These are phyloP conservation scores for Drechmeria coniospora DNA, from an alignment of 2,329 filamentous ascomycete species.

Conservation along the genomic window DNA sequence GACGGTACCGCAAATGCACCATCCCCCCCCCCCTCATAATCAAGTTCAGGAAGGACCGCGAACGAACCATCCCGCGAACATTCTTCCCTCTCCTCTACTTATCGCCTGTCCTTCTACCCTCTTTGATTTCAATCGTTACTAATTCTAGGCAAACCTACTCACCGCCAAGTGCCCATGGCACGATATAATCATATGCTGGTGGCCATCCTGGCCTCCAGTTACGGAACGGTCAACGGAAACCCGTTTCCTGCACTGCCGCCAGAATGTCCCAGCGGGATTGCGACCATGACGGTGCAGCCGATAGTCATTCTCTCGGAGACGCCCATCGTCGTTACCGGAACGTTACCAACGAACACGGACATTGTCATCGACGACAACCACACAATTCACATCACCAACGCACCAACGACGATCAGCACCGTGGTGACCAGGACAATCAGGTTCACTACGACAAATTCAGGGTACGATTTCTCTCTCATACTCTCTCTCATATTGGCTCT, in stretches of 20 bases:
- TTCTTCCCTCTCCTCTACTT: no score
- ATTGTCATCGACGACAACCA: conserved; percentile 2
- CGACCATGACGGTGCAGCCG: conserved; percentile 2
- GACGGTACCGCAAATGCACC: background rate
- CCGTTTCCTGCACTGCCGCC: conserved; percentile 1
- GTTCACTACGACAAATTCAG: conserved; percentile 1
- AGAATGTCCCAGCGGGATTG: background rate
- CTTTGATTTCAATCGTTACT: no score
- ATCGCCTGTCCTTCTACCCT: no score
- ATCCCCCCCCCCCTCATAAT: no score
- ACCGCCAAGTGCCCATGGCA: no score
- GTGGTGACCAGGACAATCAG: conserved; percentile 3
- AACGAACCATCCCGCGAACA: no score
- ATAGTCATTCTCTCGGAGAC: conserved; percentile 2
- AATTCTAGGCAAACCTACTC: no score
- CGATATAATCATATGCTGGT: background rate
- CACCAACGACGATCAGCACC: conserved; percentile 4
- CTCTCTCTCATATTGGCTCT: no score
- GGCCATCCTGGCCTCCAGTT: background rate
- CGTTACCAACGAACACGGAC: conserved; percentile 3
- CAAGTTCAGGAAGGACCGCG: no score
- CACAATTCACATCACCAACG: conserved; percentile 4
- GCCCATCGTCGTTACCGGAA: conserved; percentile 3
- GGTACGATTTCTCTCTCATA: background rate
- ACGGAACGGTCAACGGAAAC: background rate